Conservation (phyloP, 768 basidiomycete genomes). For the Lentinula lateritia region DNA sequence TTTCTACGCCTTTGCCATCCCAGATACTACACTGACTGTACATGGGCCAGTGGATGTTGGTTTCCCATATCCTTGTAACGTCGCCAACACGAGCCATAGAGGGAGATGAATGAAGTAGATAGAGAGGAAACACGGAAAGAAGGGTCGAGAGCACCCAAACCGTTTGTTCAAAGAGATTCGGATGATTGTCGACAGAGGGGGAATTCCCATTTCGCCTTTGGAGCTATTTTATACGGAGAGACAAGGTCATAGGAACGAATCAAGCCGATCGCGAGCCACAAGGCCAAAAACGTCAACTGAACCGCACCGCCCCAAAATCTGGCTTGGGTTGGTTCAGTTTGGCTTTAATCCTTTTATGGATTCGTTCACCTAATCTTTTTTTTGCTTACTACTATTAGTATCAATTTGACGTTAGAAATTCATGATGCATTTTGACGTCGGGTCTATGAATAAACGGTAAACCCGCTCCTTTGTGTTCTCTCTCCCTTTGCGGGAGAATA, state of each 20-base stretch:
- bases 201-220: not conserved
- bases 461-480: too few relatives aligned
- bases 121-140: not conserved
- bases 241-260: not conserved
- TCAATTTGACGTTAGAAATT: too few relatives aligned
- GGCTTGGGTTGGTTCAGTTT: not conserved
- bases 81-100: constrained; percentile 46
- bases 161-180: not conserved
- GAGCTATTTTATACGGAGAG: not conserved
- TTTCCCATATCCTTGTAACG: constrained; percentile 67
- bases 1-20: constrained; percentile 66
- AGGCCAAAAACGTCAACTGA: not conserved
- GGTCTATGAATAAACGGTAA: too few relatives aligned
- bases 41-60: constrained; percentile 58
- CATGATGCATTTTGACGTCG: too few relatives aligned
- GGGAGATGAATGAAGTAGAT: too few relatives aligned
- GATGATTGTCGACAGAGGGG: not conserved
- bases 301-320: not conserved
- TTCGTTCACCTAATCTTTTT: not conserved
- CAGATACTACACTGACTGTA: constrained; percentile 69
- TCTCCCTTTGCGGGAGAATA: too few relatives aligned
- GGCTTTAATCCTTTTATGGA: not conserved
- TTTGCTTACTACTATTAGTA: not conserved
- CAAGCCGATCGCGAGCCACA: not conserved
- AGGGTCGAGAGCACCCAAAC: not conserved